Conservation (phyloP, 78 protist species). For the Diacronema lutheri region DNA sequence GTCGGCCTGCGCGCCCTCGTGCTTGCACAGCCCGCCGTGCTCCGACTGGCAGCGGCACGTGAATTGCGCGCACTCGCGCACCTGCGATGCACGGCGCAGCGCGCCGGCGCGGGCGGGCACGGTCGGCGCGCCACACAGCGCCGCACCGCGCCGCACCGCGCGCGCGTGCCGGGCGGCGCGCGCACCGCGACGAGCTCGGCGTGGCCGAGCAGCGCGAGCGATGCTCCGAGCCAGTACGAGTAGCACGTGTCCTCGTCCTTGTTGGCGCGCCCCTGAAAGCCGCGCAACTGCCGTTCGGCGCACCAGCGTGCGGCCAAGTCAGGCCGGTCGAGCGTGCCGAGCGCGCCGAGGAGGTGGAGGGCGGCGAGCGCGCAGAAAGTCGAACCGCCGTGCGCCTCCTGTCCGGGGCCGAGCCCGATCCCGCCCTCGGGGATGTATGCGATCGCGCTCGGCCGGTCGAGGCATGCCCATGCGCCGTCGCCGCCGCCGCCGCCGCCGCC, state of each 20-base stretch:
- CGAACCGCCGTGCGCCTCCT: slow-evolving; percentile 47
- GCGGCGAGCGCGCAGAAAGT: slow-evolving; percentile 43
- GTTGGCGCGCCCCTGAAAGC: slow-evolving; percentile 41
- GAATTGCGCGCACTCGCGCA: background rate
- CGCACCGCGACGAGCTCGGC: background rate
- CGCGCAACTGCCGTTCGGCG: background rate
- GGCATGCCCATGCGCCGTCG: background rate
- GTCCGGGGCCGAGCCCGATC: slow-evolving; percentile 29
- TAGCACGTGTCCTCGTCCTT: slow-evolving; percentile 56
- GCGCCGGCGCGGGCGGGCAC: background rate
- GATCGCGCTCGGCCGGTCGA: background rate
- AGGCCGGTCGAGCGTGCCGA: background rate
- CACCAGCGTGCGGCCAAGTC: background rate
- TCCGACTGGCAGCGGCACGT: background rate
- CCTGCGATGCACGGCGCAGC: background rate
- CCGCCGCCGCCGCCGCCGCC: too few relatives aligned
- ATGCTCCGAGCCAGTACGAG: slow-evolving; percentile 39
- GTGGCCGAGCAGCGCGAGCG: slow-evolving; percentile 14
- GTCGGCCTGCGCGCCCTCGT: background rate
- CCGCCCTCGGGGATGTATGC: slow-evolving; percentile 40
- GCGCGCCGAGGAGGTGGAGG: slow-evolving; percentile 13
- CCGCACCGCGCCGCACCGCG: too few relatives aligned
- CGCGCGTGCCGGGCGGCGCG: background rate
- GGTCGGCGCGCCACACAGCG: too few relatives aligned
- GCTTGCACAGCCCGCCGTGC: background rate